A percentile compares a stretch with the other conserved stretches of the same genome.
phyloP scores from a whole-genome alignment of 2,329 filamentous ascomycete genomes.

The Cercospora beticola region DNA sequence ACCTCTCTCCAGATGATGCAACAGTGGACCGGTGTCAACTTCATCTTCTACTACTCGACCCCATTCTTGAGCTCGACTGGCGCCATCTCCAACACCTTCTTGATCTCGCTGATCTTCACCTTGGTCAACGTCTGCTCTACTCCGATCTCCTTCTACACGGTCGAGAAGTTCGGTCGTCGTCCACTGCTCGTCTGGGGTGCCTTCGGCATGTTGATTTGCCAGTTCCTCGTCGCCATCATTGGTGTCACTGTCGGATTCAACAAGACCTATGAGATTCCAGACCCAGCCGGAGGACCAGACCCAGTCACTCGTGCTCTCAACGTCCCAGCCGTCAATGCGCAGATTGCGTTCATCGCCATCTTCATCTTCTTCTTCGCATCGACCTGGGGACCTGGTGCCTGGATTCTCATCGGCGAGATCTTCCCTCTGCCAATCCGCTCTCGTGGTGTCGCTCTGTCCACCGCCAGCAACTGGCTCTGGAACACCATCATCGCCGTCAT shows the following conservation, averaged over 20 bases:
- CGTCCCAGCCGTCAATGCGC: conserved; percentile 53
- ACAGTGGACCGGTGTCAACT: conserved; percentile 80
- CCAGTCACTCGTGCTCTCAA: conserved; percentile 50
- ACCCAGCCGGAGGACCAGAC: conserved; percentile 36
- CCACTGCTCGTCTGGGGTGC: conserved; percentile 76
- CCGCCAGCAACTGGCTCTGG: conserved; percentile 90
- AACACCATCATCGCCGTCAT: conserved; percentile 37
- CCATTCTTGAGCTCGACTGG: conserved; percentile 79
- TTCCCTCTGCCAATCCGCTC: conserved; percentile 87
- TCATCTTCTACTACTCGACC: conserved; percentile 76
- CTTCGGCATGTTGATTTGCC: conserved; percentile 77
- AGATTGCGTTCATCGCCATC: conserved; percentile 86
- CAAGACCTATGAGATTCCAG: conserved; percentile 21
- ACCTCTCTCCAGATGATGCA: conserved; percentile 53
- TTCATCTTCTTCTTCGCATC: conserved; percentile 92
- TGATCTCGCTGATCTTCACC: conserved; percentile 82
- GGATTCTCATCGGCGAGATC: conserved; percentile 80
- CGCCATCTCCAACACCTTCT: conserved; percentile 73
- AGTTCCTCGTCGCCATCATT: conserved; percentile 80
- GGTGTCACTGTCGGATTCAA: conserved; percentile 46
- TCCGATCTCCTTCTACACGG: conserved; percentile 80
- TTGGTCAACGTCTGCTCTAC: conserved; percentile 86
- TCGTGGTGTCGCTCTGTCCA: conserved; percentile 81
- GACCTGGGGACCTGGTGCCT: conserved; percentile 77
- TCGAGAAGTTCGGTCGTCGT: conserved; percentile 80